A percentile compares a stretch with the other conserved stretches of the same genome.
Evolutionary conservation across 208 protist species (phyloP).

Genomic region (Acanthamoeba royreba): DNA sequence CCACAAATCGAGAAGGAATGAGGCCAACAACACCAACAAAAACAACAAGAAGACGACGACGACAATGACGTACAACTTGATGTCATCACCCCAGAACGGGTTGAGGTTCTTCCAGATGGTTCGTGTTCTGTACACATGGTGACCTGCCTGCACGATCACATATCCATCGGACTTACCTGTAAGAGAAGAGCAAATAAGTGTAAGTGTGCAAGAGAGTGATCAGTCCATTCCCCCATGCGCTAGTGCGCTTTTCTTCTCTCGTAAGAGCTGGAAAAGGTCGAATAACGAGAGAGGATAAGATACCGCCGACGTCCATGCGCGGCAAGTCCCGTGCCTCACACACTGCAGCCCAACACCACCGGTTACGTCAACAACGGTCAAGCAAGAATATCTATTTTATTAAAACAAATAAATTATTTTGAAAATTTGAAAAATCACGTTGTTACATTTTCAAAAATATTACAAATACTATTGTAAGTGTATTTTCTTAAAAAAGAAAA

Average conservation of each 20-base stretch:
- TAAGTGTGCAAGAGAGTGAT: no score
- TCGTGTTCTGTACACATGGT: not conserved
- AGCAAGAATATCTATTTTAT: not conserved
- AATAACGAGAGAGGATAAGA: no score
- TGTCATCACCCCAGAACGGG: slow-evolving; percentile 20
- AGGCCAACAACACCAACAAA: no score
- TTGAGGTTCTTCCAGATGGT: slow-evolving; percentile 34
- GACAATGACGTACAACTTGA: not conserved
- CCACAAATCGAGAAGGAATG: no score
- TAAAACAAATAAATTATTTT: not conserved
- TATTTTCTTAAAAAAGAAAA: no score
- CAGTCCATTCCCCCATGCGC: no score
- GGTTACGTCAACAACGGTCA: not conserved
- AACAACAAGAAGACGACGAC: not conserved
- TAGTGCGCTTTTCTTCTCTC: no score
- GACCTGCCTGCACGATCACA: not conserved
- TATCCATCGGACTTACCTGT: not conserved
- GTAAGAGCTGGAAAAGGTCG: no score
- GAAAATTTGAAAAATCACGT: no score
- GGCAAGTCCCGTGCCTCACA: not conserved
- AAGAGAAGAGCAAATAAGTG: no score
- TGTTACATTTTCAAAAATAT: no score
- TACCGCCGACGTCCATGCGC: slow-evolving; percentile 10
- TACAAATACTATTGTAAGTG: no score
- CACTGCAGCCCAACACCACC: not conserved